A percentile compares a stretch with the other conserved stretches of the same genome.
These are phyloP conservation scores for Besnoitia besnoiti DNA, from an alignment of 169 alveolate species.

Conservation along the genomic window DNA sequence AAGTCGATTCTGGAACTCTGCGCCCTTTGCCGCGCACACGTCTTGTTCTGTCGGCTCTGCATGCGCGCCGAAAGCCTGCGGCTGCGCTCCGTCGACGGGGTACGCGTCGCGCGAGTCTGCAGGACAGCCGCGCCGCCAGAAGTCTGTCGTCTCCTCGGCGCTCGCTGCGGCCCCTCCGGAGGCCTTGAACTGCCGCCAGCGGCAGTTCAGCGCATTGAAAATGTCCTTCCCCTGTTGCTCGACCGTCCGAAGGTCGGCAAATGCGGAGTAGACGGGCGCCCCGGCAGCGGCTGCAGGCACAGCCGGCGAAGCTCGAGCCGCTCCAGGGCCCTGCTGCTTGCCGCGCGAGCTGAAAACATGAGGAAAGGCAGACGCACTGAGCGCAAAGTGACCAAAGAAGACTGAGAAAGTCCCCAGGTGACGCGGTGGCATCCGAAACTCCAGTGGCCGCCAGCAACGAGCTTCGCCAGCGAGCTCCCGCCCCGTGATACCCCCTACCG, in stretches of 20 bases:
- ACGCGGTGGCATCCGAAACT: too few relatives aligned
- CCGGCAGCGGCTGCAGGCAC: neutral
- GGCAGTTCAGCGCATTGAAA: neutral
- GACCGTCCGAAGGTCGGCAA: neutral
- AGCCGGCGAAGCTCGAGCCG: neutral
- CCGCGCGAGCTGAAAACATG: neutral
- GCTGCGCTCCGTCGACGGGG: neutral
- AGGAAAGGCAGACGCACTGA: neutral
- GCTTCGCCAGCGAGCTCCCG: too few relatives aligned
- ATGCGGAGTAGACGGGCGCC: neutral
- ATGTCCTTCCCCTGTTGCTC: neutral
- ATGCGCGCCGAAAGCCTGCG: too few relatives aligned
- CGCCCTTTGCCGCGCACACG: too few relatives aligned
- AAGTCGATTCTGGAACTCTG: neutral
- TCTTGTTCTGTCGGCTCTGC: too few relatives aligned
- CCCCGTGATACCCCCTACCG: too few relatives aligned
- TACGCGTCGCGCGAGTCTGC: neutral
- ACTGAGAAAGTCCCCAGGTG: neutral
- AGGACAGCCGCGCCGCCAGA: neutral
- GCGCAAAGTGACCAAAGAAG: neutral
- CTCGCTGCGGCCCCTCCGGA: neutral
- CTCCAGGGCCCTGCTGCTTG: neutral
- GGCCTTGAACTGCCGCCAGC: slow-evolving; percentile 36
- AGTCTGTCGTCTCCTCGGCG: neutral
- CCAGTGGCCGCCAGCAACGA: too few relatives aligned